Evolutionary conservation across 495 filamentous ascomycete species (phyloP), one percentile per base, ranked within the genome.

Genomic region (Aspergillus leporis): DNA sequence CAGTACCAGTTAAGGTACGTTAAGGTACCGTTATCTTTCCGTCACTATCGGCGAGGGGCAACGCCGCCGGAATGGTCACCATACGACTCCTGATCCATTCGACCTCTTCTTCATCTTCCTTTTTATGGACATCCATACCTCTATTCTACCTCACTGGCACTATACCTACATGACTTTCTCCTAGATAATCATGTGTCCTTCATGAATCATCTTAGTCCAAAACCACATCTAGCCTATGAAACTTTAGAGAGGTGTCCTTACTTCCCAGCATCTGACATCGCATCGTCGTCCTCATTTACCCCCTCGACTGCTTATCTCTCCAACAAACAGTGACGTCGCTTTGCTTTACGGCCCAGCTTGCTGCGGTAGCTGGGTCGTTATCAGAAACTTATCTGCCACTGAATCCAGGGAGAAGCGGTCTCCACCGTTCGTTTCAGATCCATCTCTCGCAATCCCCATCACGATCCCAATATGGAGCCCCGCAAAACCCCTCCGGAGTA

Each of bases 401-500:
- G 16, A 41, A n/a, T 18, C 14, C 38, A 41, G 12, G 14, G 25
- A 13, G 46, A 58, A 30, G n/a, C 14, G 45, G 14, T 47, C 21
- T 51, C 32, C 40, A 41, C 61, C 19, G 25, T 36, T 40, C 25
- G 38, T 47, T 45, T 18, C 23, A n/a, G 38, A 41, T 41, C 14
- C 46, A 30, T 56, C 41, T 50, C 61, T 47, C 38, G 46, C 49
- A 10, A 32, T 21, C 38, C 53, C 36, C 53, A 38, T 9, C 25
- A n/a, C 41, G 18, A 56, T 28, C 49, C 31, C 30, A 40, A 1
- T 16, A 85, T 85, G 82, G 82, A 85, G 64, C 79, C 78, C 73
- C 81, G 79, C 69, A 78, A 77, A 74, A 81, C 80, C 67, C 85
- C 89, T 67, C 90, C 89, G 64, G 89, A 93, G 71, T 93, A 91